A percentile compares a stretch with the other conserved stretches of the same genome.
Conservation (phyloP, 1,284 basidiomycete genomes). For the Leccinum solheimii region DNA sequence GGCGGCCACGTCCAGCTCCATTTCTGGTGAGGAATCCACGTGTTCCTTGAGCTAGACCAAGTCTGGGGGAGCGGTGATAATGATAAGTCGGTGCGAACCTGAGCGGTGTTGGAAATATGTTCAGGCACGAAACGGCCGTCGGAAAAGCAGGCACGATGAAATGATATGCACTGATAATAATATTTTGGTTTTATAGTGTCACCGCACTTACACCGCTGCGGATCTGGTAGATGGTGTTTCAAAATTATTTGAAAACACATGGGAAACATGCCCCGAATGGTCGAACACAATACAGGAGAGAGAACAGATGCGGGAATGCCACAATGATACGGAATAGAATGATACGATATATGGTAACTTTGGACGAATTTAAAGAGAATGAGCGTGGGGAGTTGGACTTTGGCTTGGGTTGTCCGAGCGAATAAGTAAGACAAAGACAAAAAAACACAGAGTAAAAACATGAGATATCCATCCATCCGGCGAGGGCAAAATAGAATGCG, state of each 20-base stretch:
- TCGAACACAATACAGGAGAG: not conserved
- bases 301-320: not conserved
- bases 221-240: not conserved
- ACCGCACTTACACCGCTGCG: not conserved
- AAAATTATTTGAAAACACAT: not conserved
- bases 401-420: not conserved
- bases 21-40: not conserved
- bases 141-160: not conserved
- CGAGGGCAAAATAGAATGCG: not conserved
- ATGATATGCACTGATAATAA: not conserved
- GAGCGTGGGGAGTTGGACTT: conserved; percentile 9
- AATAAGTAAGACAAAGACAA: not conserved
- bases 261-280: not conserved
- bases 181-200: not conserved
- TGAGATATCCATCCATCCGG: not conserved
- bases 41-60: not conserved
- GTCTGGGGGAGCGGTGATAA: not conserved
- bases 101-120: not conserved
- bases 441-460: not conserved
- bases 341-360: conserved; percentile 1
- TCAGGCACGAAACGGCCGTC: conserved; percentile 1
- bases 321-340: conserved; percentile 2
- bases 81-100: not conserved
- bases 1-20: not conserved
- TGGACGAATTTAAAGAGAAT: not conserved